phyloP scores from a whole-genome alignment of 331 rosid species.

The Malus hybrid region DNA sequence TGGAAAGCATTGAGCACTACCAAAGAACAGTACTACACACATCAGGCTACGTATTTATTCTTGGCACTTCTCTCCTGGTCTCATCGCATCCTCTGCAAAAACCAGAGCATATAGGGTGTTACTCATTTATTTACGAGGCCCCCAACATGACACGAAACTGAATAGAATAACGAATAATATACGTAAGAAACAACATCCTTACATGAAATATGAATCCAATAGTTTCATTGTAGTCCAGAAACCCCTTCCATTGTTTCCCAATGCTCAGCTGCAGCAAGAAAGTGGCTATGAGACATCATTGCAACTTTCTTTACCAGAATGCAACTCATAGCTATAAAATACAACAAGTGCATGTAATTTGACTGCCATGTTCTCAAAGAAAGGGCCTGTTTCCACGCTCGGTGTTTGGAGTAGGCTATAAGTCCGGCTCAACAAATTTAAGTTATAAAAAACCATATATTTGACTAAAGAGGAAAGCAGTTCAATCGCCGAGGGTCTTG shows the following conservation, averaged over 20 bases:
- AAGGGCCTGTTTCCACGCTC: not conserved
- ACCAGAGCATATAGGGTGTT: not conserved
- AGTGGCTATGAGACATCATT: not conserved
- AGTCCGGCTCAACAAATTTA: not conserved
- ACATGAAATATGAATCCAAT: slow-evolving; percentile 90
- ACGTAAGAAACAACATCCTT: slow-evolving; percentile 7
- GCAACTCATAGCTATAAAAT: not conserved
- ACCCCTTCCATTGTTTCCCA: slow-evolving; percentile 92
- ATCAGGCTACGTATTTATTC: slow-evolving; percentile 28
- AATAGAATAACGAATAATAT: not conserved
- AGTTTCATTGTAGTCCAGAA: slow-evolving; percentile 60
- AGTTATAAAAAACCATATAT: not conserved
- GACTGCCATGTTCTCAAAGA: not conserved
- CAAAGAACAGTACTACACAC: not conserved
- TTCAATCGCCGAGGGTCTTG: not conserved
- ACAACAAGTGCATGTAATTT: not conserved
- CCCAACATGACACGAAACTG: not conserved
- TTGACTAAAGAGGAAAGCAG: not conserved
- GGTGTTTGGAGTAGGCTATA: not conserved
- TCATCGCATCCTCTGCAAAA: slow-evolving; percentile 72
- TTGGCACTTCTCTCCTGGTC: slow-evolving; percentile 40
- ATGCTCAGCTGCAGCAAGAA: slow-evolving; percentile 62
- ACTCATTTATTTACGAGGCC: not conserved
- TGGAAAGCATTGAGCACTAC: not conserved
- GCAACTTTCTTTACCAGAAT: not conserved